Evolutionary conservation across 2,329 filamentous ascomycete species (phyloP).

Genomic region (Diaporthe nobilis): DNA sequence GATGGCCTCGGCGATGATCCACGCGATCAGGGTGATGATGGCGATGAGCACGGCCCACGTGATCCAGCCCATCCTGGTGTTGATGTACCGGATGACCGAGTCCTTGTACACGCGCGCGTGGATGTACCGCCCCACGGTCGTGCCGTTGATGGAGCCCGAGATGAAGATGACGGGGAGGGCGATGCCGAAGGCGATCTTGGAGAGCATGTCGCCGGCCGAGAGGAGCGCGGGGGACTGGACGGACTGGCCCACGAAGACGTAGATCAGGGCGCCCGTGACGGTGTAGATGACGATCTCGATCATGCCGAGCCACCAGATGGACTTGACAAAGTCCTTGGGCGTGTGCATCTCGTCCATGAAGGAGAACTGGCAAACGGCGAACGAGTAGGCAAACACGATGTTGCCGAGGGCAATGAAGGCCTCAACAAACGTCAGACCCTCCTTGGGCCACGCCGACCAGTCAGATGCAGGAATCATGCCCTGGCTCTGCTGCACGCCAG

Average conservation of each 20-base stretch:
- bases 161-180: conserved; percentile 82
- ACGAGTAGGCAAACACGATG: conserved; percentile 79
- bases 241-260: conserved; percentile 75
- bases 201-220: conserved; percentile 70
- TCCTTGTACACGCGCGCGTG: conserved; percentile 61
- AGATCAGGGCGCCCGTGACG: conserved; percentile 76
- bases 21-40: conserved; percentile 73
- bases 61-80: conserved; percentile 62
- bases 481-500: conserved; percentile 62
- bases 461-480: conserved; percentile 47
- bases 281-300: conserved; percentile 77
- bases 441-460: conserved; percentile 63
- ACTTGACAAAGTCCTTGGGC: conserved; percentile 62
- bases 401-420: conserved; percentile 75
- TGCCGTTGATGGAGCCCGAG: conserved; percentile 78
- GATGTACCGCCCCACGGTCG: conserved; percentile 61
- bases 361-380: conserved; percentile 65
- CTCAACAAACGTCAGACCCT: conserved; percentile 62
- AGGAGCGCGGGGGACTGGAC: conserved; percentile 79
- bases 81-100: conserved; percentile 61
- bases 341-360: conserved; percentile 70
- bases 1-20: conserved; percentile 80
- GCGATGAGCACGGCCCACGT: conserved; percentile 71
- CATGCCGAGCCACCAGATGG: conserved; percentile 73
- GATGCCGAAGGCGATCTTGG: conserved; percentile 78